phyloP scores from a whole-genome alignment of 345 rosid genomes.

The Eucalyptus pumila region DNA sequence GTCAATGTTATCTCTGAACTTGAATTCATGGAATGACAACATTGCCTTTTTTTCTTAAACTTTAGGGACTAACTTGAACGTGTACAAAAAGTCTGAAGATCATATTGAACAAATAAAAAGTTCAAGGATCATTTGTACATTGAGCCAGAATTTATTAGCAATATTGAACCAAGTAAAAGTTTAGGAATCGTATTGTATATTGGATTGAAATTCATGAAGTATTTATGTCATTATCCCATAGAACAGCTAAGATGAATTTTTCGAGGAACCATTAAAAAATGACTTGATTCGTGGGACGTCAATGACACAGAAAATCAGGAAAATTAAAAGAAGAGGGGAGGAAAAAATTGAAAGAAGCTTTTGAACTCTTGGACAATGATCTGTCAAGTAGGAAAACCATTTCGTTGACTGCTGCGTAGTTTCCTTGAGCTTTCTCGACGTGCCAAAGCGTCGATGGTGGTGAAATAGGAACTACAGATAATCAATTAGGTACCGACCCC shows the following conservation, averaged over 20 bases:
- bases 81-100: not conserved
- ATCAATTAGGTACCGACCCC: not conserved
- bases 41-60: not conserved
- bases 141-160: no score
- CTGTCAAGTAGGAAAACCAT: not conserved
- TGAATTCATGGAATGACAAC: not conserved
- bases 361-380: not conserved
- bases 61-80: not conserved
- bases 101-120: not conserved
- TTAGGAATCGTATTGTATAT: accelerated
- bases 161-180: not conserved
- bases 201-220: not conserved
- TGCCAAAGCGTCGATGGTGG: not conserved
- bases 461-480: not conserved
- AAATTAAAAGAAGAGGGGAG: not conserved
- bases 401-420: not conserved
- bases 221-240: not conserved
- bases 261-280: not conserved
- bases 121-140: accelerated
- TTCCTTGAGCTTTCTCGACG: not conserved
- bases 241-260: not conserved
- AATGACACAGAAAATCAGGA: not conserved
- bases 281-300: not conserved
- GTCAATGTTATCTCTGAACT: accelerated
- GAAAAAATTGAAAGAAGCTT: not conserved